These are phyloP conservation scores for Heracleum sosnowskyi DNA, from an alignment of 129 eudicot genomes.

Conservation along the genomic window DNA sequence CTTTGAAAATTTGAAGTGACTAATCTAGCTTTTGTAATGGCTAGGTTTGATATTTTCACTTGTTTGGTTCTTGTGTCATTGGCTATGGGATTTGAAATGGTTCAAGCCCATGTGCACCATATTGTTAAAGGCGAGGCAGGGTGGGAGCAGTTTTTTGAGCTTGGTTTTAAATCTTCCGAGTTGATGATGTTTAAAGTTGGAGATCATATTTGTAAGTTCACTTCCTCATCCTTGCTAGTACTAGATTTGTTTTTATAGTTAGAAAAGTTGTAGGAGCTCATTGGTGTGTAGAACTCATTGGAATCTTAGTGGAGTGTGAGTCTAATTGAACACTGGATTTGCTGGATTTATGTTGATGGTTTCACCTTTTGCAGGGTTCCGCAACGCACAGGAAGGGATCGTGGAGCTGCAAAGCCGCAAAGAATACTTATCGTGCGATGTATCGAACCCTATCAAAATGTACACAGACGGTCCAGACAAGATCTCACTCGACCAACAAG, in stretches of 20 bases:
- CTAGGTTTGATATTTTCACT: background rate
- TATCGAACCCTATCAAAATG: conserved; percentile 57
- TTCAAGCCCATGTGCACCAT: conserved; percentile 19
- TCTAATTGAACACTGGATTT: too few relatives aligned
- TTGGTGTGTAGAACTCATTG: too few relatives aligned
- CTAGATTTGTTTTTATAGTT: background rate
- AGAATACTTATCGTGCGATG: conserved; percentile 47
- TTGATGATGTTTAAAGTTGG: conserved; percentile 12
- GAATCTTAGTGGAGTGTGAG: too few relatives aligned
- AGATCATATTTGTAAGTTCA: conserved; percentile 18
- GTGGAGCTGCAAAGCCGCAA: conserved; percentile 55
- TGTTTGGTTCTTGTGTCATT: conserved; percentile 11
- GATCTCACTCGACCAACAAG: conserved; percentile 41
- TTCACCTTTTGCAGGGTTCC: conserved; percentile 6
- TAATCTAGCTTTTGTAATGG: background rate
- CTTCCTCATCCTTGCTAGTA: background rate
- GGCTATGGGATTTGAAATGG: conserved; percentile 17
- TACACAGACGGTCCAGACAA: conserved; percentile 30
- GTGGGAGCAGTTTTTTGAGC: conserved; percentile 16
- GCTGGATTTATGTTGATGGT: too few relatives aligned
- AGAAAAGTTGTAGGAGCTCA: too few relatives aligned
- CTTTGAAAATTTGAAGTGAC: background rate
- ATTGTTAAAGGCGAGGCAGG: conserved; percentile 19
- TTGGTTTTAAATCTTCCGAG: background rate
- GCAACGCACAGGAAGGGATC: conserved; percentile 25